phyloP scores from a whole-genome alignment of 2,329 filamentous ascomycete genomes.

The Claviceps sp. region DNA sequence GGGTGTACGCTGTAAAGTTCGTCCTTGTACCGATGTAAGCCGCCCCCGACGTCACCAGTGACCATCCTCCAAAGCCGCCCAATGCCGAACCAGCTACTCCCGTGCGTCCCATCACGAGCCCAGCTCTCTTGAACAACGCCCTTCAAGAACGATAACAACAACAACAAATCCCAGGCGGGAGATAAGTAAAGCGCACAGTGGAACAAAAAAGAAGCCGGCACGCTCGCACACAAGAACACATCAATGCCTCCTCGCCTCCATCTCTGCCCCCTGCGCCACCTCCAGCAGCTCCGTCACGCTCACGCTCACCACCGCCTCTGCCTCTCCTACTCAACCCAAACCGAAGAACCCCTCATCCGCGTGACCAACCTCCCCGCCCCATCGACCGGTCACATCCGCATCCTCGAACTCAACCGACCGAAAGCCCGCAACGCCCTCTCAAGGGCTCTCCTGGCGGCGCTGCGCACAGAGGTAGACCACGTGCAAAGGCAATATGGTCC shows the following conservation, averaged over 20 bases:
- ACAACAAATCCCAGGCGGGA: too few relatives aligned
- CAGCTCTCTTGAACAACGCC: too few relatives aligned
- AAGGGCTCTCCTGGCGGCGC: constrained; percentile 54
- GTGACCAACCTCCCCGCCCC: constrained; percentile 65
- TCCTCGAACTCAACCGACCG: constrained; percentile 79
- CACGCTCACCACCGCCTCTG: constrained; percentile 9
- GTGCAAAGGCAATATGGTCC: constrained; percentile 51
- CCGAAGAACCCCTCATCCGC: constrained; percentile 43
- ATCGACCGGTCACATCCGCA: constrained; percentile 68
- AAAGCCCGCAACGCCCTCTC: constrained; percentile 85
- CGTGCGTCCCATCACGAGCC: too few relatives aligned
- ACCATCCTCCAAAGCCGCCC: too few relatives aligned
- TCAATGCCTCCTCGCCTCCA: constrained; percentile 20
- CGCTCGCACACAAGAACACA: background rate
- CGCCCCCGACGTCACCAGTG: constrained; percentile 1
- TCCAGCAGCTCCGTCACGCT: constrained; percentile 15
- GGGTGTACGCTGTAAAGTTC: too few relatives aligned
- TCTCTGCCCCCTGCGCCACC: constrained; percentile 11
- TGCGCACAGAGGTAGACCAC: constrained; percentile 59
- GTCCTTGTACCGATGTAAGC: constrained; percentile 3
- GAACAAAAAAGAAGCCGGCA: too few relatives aligned
- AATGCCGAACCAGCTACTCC: too few relatives aligned
- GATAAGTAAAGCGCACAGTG: too few relatives aligned
- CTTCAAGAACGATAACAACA: too few relatives aligned
- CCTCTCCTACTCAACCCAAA: constrained; percentile 24